A percentile compares a stretch with the other conserved stretches of the same genome.
These are phyloP conservation scores for Puccinia hordei DNA, from an alignment of 1,284 basidiomycete genomes.

Conservation along the genomic window DNA sequence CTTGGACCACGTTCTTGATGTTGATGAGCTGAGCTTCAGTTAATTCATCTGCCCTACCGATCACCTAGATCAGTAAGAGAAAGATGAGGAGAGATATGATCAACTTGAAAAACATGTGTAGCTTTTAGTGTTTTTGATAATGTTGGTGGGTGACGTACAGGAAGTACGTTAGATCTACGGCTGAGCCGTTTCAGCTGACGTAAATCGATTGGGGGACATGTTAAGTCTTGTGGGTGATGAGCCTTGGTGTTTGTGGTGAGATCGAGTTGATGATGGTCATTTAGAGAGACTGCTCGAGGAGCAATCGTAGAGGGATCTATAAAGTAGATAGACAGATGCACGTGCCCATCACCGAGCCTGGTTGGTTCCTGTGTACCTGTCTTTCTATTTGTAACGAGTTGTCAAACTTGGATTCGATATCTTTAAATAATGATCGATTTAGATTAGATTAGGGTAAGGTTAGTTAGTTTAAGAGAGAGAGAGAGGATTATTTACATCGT, in stretches of 20 bases:
- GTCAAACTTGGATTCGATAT: constrained; percentile 45
- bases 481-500: constrained; percentile 36
- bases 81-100: too few species aligned
- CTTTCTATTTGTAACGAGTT: constrained; percentile 30
- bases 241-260: neutral
- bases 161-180: constrained; percentile 29
- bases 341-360: constrained; percentile 39
- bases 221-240: neutral
- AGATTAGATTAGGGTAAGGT: too few species aligned
- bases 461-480: too few species aligned
- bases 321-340: constrained; percentile 44
- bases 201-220: constrained; percentile 27
- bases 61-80: constrained; percentile 14
- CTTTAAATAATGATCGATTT: too few species aligned
- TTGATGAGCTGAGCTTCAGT: constrained; percentile 24
- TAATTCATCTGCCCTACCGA: constrained; percentile 38
- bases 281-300: constrained; percentile 1
- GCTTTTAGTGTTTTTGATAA: too few species aligned
- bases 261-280: neutral
- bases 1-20: constrained; percentile 3
- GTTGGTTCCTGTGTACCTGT: constrained; percentile 48
- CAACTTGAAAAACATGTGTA: too few species aligned
- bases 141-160: too few species aligned
- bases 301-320: constrained; percentile 33
- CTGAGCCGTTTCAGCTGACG: constrained; percentile 26